Percentiles rank a stretch among this genome's conserved stretches.
Conservation (phyloP, 495 filamentous ascomycete species). For the Amniculicola lignicola region DNA sequence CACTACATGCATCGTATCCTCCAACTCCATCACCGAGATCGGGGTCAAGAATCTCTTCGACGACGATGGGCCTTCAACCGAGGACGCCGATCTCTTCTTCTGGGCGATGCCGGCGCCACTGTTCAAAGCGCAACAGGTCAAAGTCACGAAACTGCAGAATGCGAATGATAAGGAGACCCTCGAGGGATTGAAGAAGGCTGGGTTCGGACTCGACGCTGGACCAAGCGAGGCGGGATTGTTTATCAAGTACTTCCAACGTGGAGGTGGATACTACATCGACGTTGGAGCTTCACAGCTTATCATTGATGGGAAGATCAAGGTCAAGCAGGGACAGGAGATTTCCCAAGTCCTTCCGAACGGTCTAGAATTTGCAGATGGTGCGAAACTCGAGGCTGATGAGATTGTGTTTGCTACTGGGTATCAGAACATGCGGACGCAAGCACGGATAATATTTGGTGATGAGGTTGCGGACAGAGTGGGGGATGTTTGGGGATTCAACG, state of each 20-base stretch:
- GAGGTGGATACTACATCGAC: constrained; percentile 50
- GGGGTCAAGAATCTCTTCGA: constrained; percentile 59
- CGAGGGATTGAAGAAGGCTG: constrained; percentile 60
- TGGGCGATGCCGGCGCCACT: constrained; percentile 15
- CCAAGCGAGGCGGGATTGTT: constrained; percentile 63
- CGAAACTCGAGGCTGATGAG: constrained; percentile 68
- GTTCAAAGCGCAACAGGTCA: constrained; percentile 21
- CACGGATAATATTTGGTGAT: constrained; percentile 65
- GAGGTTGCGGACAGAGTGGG: constrained; percentile 58
- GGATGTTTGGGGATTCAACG: constrained; percentile 75
- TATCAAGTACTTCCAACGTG: constrained; percentile 58
- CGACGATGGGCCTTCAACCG: constrained; percentile 57
- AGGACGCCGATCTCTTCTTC: constrained; percentile 59
- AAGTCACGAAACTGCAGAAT: constrained; percentile 47
- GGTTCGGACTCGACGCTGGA: constrained; percentile 68
- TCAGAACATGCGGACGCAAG: constrained; percentile 68
- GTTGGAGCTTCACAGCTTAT: constrained; percentile 73
- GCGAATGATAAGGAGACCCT: constrained; percentile 54
- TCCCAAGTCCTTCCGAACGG: constrained; percentile 57
- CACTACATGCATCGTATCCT: constrained; percentile 65
- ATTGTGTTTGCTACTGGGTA: constrained; percentile 84
- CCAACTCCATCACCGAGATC: constrained; percentile 23
- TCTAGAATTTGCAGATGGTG: constrained; percentile 64
- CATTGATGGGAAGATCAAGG: constrained; percentile 68
- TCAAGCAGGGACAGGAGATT: constrained; percentile 70